Base-by-base conservation (phyloP, 1,284 basidiomycete species). In the Cryptococcus amylolentus region DNA sequence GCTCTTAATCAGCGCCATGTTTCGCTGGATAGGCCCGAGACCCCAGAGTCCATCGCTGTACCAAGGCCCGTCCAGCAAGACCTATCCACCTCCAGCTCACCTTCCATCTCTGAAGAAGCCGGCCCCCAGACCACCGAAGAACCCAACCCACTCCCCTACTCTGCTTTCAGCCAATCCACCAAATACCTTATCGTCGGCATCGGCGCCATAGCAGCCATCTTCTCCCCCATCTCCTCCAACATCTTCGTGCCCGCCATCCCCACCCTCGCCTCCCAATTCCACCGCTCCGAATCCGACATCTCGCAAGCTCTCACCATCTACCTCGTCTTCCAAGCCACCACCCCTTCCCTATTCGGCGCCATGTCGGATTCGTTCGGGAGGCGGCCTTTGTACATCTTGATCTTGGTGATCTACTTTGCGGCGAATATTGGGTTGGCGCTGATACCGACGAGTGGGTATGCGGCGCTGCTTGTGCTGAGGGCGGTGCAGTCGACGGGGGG, bases 201-300 rank as follows among this genome's bases (percentile, higher is more conserved):
- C 2, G 67, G 63, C 13, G 69, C 65, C 16, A 54, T 70, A 9
- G 61, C 65, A 10, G 71, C 60, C 14, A 51, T 71, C 27, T 73
- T 70, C 55, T 65, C 61, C 7, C 67, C 66, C n/a, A 66, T 61
- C 16, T 70, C 68, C 7, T 63, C 65, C 26, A 71, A 69, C 52
- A 75, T 73, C 56, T 74, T 67, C 56, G 69, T 72, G 4, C 71
- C 71, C 7, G 70, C 69, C 48, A 68, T 74, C n/a, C 76, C 76
- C 0, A 56, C 62, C 6, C 54, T 78, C 0, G 63, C 73, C 0
- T 37, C 37, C 2, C 69, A 60, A 6, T 77, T 78, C 56, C 14
- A 60, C 51, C 55, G 58, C 10, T 56, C 63, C 13, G 67, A 69
- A 46, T 63, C 69, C 48, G 63, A 69, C 26, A 75, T 78, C 50